Evolutionary conservation across 1,284 basidiomycete genomes (phyloP).

Genomic region (Ganoderma lingzhi): DNA sequence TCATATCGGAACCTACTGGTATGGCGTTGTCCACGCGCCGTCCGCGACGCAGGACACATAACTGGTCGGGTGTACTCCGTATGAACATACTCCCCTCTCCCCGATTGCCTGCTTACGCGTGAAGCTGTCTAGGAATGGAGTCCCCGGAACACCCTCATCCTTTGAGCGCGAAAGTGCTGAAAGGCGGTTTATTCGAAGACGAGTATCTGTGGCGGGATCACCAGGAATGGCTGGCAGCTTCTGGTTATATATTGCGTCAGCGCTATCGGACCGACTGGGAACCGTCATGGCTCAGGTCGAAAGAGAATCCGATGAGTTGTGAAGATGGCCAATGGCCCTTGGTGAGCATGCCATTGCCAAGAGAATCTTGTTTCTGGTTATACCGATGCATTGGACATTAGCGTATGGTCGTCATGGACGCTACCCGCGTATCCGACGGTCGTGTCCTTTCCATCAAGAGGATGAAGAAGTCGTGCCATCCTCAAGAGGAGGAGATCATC

Average conservation of each 20-base stretch:
- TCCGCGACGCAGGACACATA: not conserved
- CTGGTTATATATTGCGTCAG: slow-evolving; percentile 28
- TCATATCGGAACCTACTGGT: not conserved
- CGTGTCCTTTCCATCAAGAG: slow-evolving; percentile 1
- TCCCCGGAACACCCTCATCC: not conserved
- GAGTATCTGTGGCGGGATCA: slow-evolving; percentile 19
- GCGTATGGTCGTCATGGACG: not conserved
- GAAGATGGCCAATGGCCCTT: not conserved
- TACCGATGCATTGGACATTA: not conserved
- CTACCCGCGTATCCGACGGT: not conserved
- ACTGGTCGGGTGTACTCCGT: not conserved
- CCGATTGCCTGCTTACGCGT: not conserved
- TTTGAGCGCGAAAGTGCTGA: not conserved
- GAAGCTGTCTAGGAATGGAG: not conserved
- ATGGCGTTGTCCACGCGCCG: not conserved
- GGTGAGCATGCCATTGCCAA: not conserved
- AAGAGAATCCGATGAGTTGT: not conserved
- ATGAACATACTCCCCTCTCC: not conserved
- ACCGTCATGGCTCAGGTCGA: slow-evolving; percentile 23
- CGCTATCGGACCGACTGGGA: slow-evolving; percentile 28
- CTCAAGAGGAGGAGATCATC: slow-evolving; percentile 28
- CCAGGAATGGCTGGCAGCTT: slow-evolving; percentile 24
- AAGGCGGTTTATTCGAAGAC: slow-evolving; percentile 3
- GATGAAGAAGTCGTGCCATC: not conserved
- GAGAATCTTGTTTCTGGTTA: not conserved